A percentile compares a stretch with the other conserved stretches of the same genome.
Evolutionary conservation across 1,139 yeast species (phyloP).

Genomic region (Yamadazyma pseudoaaseri): DNA sequence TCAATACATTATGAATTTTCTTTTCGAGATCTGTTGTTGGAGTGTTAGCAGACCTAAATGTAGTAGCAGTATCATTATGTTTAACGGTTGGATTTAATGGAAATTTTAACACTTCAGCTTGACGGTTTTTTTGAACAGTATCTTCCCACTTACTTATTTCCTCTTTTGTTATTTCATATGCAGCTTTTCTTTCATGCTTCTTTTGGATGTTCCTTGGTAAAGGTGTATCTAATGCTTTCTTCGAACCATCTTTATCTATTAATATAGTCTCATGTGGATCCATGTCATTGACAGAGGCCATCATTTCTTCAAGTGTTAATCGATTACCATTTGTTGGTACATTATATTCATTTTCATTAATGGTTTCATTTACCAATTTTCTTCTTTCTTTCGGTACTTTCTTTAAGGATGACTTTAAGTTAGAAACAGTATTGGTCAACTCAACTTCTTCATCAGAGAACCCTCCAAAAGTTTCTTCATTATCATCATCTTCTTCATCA

Average conservation of each 20-base stretch:
- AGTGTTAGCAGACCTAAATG: constrained; percentile 46
- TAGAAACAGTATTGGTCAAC: constrained; percentile 32
- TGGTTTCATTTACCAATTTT: constrained; percentile 48
- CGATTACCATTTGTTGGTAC: constrained; percentile 61
- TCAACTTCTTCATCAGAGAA: constrained; percentile 30
- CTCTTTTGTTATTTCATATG: constrained; percentile 82
- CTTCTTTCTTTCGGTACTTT: constrained; percentile 38
- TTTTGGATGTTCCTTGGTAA: constrained; percentile 83
- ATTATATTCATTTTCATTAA: constrained; percentile 69
- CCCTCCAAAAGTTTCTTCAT: constrained; percentile 22
- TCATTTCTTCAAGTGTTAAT: constrained; percentile 73
- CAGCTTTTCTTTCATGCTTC: constrained; percentile 84
- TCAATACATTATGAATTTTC: constrained; percentile 60
- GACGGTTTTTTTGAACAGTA: constrained; percentile 71
- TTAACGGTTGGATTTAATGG: constrained; percentile 56
- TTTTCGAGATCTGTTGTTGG: constrained; percentile 66
- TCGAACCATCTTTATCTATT: constrained; percentile 37
- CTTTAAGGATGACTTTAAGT: constrained; percentile 27
- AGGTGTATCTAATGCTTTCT: constrained; percentile 69
- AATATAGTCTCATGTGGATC: constrained; percentile 50
- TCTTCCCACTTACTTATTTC: constrained; percentile 91
- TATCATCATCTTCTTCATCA: constrained; percentile 21
- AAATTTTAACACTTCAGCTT: constrained; percentile 81
- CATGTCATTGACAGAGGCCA: constrained; percentile 56
- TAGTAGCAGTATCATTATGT: constrained; percentile 52